Conservation (phyloP, 495 filamentous ascomycete species). For the Talaromyces stipitatus region DNA sequence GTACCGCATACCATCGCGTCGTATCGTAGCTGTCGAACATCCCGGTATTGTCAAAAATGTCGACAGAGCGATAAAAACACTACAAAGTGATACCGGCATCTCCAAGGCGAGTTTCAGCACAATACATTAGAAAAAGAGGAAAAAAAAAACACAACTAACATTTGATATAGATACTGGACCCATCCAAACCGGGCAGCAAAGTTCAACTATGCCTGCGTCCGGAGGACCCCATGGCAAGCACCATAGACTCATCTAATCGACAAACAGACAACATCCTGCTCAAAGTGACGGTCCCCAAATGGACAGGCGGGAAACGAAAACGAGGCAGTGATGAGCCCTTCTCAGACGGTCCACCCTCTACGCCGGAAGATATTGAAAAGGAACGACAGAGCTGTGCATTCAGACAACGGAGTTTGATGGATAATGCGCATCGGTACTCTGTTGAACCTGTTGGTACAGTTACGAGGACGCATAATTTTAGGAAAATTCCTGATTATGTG, state of each 20-base stretch:
- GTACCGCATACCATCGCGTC: slow-evolving; percentile 52
- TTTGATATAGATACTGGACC: slow-evolving; percentile 31
- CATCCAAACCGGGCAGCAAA: slow-evolving; percentile 32
- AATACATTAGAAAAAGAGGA: neutral
- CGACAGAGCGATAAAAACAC: slow-evolving; percentile 70
- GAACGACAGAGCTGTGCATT: slow-evolving; percentile 5
- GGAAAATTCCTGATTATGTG: slow-evolving; percentile 72
- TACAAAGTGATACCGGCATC: slow-evolving; percentile 61
- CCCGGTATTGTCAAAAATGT: slow-evolving; percentile 77
- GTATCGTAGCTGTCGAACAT: slow-evolving; percentile 77
- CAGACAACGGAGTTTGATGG: slow-evolving; percentile 58
- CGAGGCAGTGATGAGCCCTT: slow-evolving; percentile 63
- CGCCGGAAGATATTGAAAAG: slow-evolving; percentile 8
- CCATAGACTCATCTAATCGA: slow-evolving; percentile 62
- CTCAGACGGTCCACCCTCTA: slow-evolving; percentile 12
- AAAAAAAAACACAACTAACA: no score
- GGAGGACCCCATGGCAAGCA: slow-evolving; percentile 67
- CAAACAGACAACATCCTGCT: slow-evolving; percentile 74
- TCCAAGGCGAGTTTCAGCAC: slow-evolving; percentile 42
- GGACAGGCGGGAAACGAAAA: slow-evolving; percentile 79
- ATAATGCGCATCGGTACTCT: slow-evolving; percentile 61
- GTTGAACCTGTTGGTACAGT: slow-evolving; percentile 68
- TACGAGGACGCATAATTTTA: slow-evolving; percentile 76
- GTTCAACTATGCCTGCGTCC: slow-evolving; percentile 59
- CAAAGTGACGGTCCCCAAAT: slow-evolving; percentile 78